Conservation (phyloP, 352 stramenopile genomes). For the Phytophthora quininea region DNA sequence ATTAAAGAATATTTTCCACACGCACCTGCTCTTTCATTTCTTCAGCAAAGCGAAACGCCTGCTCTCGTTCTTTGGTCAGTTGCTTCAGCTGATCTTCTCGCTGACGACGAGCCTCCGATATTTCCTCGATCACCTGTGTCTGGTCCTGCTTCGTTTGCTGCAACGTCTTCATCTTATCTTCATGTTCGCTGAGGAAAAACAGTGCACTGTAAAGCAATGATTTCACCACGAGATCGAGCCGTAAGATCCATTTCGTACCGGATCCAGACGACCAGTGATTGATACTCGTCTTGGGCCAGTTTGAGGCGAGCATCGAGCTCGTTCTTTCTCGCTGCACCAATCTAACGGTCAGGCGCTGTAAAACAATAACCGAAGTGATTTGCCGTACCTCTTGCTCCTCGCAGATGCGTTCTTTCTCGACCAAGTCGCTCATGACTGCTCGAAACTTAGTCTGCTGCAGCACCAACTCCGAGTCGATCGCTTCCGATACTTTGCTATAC, state of each 20-base stretch:
- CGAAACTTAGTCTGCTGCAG: slow-evolving; percentile 36
- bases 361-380: not conserved
- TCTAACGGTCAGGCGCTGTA: not conserved
- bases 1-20: not conserved
- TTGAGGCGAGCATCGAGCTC: slow-evolving; percentile 40
- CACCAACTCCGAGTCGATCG: slow-evolving; percentile 21
- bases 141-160: slow-evolving; percentile 47
- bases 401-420: slow-evolving; percentile 15
- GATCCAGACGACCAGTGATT: slow-evolving; percentile 36
- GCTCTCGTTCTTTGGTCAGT: slow-evolving; percentile 25
- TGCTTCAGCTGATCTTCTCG: slow-evolving; percentile 31
- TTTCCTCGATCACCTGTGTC: slow-evolving; percentile 47
- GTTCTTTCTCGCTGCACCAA: slow-evolving; percentile 16
- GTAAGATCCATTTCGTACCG: slow-evolving; percentile 17
- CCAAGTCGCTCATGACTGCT: slow-evolving; percentile 27
- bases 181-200: slow-evolving; percentile 34
- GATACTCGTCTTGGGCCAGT: slow-evolving; percentile 41
- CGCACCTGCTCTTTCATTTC: slow-evolving; percentile 36
- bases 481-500: slow-evolving; percentile 22
- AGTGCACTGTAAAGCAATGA: not conserved
- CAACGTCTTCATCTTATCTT: slow-evolving; percentile 42
- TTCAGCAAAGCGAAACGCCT: slow-evolving; percentile 26
- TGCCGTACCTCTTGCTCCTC: slow-evolving; percentile 32
- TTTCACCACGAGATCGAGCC: not conserved
- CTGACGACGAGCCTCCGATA: slow-evolving; percentile 24